Conservation (phyloP, 2,329 filamentous ascomycete genomes). For the Dichotomopilus funicola region DNA sequence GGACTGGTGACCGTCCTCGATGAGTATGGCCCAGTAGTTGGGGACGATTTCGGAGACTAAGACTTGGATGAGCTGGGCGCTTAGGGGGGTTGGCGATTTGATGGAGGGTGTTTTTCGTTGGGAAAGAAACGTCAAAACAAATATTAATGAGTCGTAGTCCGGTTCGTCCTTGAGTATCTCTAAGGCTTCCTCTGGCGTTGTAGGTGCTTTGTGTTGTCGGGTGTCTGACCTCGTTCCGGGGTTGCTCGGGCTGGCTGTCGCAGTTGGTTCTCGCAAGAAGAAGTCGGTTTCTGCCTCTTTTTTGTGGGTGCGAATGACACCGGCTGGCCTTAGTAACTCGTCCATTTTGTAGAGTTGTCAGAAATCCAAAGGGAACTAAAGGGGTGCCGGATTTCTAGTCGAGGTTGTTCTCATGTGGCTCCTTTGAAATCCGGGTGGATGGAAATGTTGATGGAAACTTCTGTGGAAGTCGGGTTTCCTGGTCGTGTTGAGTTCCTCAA, state of each 20-base stretch:
- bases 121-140: constrained; percentile 47
- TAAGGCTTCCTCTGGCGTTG: constrained; percentile 47
- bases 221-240: constrained; percentile 2
- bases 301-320: constrained; percentile 36
- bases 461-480: no score
- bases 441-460: no score
- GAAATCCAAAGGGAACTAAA: not conserved
- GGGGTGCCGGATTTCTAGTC: not conserved
- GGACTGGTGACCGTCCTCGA: constrained; percentile 35
- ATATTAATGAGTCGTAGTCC: constrained; percentile 49
- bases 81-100: constrained; percentile 55
- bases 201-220: constrained; percentile 1
- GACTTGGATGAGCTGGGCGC: constrained; percentile 67
- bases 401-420: not conserved
- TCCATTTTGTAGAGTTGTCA: constrained; percentile 40
- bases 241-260: constrained; percentile 18
- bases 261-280: not conserved
- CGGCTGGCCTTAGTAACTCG: constrained; percentile 41
- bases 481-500: no score
- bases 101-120: constrained; percentile 46
- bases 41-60: constrained; percentile 70
- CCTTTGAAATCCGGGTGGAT: no score
- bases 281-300: constrained; percentile 32
- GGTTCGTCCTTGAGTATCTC: constrained; percentile 56
- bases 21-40: constrained; percentile 70